phyloP scores from a whole-genome alignment of 2,329 filamentous ascomycete genomes.

The Juglanconis juglandina region DNA sequence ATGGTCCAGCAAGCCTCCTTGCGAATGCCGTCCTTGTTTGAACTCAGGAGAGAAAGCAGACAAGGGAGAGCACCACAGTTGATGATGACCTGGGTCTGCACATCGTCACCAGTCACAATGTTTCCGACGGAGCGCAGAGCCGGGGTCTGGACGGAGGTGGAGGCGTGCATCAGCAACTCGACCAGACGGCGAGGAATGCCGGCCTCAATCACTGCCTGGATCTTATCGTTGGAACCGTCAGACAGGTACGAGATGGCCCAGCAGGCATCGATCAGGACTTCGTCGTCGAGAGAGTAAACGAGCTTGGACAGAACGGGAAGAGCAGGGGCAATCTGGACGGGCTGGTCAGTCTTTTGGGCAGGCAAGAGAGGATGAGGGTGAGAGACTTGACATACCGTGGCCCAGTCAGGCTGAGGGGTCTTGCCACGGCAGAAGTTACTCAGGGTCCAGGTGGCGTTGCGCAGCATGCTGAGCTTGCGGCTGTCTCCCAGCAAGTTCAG shows the following conservation, averaged over 20 bases:
- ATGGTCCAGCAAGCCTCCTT: slow-evolving; percentile 99
- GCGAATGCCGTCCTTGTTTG: slow-evolving; percentile 96
- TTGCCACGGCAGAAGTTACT: slow-evolving; percentile 99
- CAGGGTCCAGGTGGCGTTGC: slow-evolving; percentile 97
- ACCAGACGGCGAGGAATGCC: slow-evolving; percentile 95
- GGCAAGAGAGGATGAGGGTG: not conserved
- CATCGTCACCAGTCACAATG: slow-evolving; percentile 97
- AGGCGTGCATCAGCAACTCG: slow-evolving; percentile 96
- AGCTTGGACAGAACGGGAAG: slow-evolving; percentile 94
- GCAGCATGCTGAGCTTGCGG: slow-evolving; percentile 97
- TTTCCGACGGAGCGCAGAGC: slow-evolving; percentile 96
- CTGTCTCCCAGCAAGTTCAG: slow-evolving; percentile 90
- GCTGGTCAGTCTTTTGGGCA: slow-evolving; percentile 12
- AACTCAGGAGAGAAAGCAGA: slow-evolving; percentile 89
- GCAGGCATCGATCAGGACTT: slow-evolving; percentile 97
- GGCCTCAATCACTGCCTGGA: slow-evolving; percentile 97
- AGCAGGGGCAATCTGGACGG: slow-evolving; percentile 78
- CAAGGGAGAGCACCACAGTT: slow-evolving; percentile 93
- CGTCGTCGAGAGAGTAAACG: slow-evolving; percentile 96
- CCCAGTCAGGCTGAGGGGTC: slow-evolving; percentile 97
- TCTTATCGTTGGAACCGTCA: slow-evolving; percentile 98
- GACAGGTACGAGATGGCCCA: slow-evolving; percentile 99
- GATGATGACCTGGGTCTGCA: slow-evolving; percentile 99
- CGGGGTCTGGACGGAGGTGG: slow-evolving; percentile 95
- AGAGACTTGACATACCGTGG: slow-evolving; percentile 64